Percentiles rank a stretch among this genome's conserved stretches.
phyloP scores from a whole-genome alignment of 2,329 filamentous ascomycete genomes.

The Nemania bipapillata region DNA sequence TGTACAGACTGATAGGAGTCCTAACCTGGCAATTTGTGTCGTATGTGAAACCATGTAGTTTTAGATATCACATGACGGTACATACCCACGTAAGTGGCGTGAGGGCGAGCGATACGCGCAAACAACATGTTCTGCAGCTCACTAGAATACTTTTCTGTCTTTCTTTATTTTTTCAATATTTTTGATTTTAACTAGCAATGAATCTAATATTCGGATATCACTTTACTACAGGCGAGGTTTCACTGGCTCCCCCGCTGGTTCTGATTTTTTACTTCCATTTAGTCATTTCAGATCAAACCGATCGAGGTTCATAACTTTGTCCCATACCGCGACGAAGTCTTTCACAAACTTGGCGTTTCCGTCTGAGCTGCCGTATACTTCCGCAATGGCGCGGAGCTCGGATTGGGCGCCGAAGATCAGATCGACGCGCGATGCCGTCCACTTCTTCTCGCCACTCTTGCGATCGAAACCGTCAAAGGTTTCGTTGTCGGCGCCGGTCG shows the following conservation, averaged over 20 bases:
- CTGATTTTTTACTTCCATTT: background rate
- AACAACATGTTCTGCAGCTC: too few relatives aligned
- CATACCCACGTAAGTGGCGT: too few relatives aligned
- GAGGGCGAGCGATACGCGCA: too few relatives aligned
- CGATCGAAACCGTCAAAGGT: slow-evolving; percentile 72
- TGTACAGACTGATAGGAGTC: too few relatives aligned
- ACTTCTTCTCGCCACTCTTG: slow-evolving; percentile 73
- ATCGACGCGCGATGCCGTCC: slow-evolving; percentile 74
- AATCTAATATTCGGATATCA: slow-evolving; percentile 3
- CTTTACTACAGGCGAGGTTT: slow-evolving; percentile 22
- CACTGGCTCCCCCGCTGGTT: background rate
- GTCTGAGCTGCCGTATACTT: slow-evolving; percentile 74
- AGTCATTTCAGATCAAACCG: slow-evolving; percentile 65
- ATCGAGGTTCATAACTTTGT: slow-evolving; percentile 79
- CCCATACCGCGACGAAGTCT: slow-evolving; percentile 78
- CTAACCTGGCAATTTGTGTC: too few relatives aligned
- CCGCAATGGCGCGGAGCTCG: slow-evolving; percentile 75
- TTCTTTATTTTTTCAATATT: too few relatives aligned
- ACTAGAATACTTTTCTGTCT: background rate
- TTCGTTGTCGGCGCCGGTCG: slow-evolving; percentile 62
- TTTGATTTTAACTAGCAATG: background rate
- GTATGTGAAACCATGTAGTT: too few relatives aligned
- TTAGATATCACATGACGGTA: too few relatives aligned
- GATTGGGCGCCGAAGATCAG: slow-evolving; percentile 78
- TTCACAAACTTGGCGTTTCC: slow-evolving; percentile 71